Evolutionary conservation across 2,329 filamentous ascomycete species (phyloP), one percentile per base, ranked within the genome.

Genomic region (Sclerotinia spermophila): DNA sequence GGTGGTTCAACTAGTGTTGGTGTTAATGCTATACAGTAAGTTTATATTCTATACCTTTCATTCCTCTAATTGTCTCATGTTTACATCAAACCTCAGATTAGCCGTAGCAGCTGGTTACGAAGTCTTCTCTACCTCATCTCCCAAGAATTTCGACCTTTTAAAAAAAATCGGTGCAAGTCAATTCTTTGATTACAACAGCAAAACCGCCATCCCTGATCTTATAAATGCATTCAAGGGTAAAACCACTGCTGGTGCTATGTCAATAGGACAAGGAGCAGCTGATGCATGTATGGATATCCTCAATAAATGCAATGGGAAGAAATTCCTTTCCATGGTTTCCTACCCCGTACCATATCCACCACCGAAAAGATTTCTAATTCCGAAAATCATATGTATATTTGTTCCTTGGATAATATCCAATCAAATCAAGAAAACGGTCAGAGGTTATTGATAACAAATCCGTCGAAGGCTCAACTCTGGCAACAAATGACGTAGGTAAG

Each of bases 31-130:
- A 82, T 84, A 55, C 69, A 71, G 67, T 69, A 35, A 55, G 59
- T 55, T 3, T 40, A 8, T 24, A 3, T 30, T 15, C 3, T 21
- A 19, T 5, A 19, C 5, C 19, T 13, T 19, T 13, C 17, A 3
- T 17, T 17, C 11, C 13, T 15, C 21, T n/a, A 6, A 45, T 44
- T 7, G 21, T 24, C 21, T 44, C 2, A 6, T 35, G 27, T 30
- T 69, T 6, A 65, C 7, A 8, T 19, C 11, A 19, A 21, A 21
- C 27, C 21, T 24, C 10, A 69, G 67, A 71, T 77, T 84, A 4
- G 82, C 81, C 1, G 78, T 77, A 0, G 81, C 80, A 2, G 78
- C 82, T 13, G 83, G 83, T 10, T 79, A 83, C 66, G 80, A 81
- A 53, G 82, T 85, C 13, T 72, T 83, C 42, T 72, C 79, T 7